Conservation (phyloP, 2,329 filamentous ascomycete species). For the Diaporthe citri region DNA sequence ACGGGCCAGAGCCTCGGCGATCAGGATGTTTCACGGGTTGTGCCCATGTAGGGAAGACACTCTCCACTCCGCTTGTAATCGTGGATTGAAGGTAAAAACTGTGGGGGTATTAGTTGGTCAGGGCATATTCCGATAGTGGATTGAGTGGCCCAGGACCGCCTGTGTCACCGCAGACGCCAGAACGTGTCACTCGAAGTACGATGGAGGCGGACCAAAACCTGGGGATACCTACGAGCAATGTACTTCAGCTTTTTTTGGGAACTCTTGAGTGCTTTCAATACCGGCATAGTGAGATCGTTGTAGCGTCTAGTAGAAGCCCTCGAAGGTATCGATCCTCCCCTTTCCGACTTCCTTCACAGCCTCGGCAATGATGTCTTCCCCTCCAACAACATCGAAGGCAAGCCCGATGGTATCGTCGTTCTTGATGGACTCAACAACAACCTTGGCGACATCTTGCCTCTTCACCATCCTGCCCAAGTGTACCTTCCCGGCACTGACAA, state of each 20-base stretch:
- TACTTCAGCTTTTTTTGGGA: background rate
- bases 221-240: background rate
- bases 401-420: constrained; percentile 55
- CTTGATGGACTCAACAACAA: constrained; percentile 55
- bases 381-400: constrained; percentile 58
- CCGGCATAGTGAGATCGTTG: background rate
- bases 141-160: background rate
- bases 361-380: constrained; percentile 48
- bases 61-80: background rate
- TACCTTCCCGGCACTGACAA: constrained; percentile 56
- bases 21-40: background rate
- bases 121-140: background rate
- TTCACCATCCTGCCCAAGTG: constrained; percentile 52
- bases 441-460: constrained; percentile 59
- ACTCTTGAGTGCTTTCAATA: background rate
- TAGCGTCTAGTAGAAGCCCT: constrained; percentile 43
- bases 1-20: background rate
- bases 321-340: constrained; percentile 50
- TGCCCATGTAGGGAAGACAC: background rate
- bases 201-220: background rate
- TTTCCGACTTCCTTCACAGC: constrained; percentile 54
- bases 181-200: background rate
- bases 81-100: fast-evolving
- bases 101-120: background rate
- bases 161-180: background rate